Conservation (phyloP, 805 yeast species). For the Yamadazyma paraphyllophila region DNA sequence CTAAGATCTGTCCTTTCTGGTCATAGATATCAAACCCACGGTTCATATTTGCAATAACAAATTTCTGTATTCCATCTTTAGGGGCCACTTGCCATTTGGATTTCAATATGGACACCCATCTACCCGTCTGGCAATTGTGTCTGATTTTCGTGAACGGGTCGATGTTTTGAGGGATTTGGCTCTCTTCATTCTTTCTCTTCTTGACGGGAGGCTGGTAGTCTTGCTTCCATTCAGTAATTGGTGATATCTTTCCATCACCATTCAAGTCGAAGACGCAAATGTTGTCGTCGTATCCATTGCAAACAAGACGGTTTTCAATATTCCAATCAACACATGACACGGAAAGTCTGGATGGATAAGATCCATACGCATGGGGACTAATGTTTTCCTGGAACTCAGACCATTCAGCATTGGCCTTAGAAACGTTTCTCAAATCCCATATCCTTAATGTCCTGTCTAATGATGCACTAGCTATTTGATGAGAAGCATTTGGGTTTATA, state of each 20-base stretch:
- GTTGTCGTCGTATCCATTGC: slow-evolving; percentile 92
- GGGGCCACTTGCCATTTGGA: slow-evolving; percentile 83
- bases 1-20: slow-evolving; percentile 72
- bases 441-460: slow-evolving; percentile 79
- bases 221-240: slow-evolving; percentile 26
- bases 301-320: slow-evolving; percentile 63
- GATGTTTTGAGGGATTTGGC: slow-evolving; percentile 37
- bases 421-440: slow-evolving; percentile 76
- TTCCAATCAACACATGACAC: slow-evolving; percentile 87
- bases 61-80: slow-evolving; percentile 69
- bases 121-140: slow-evolving; percentile 95
- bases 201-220: slow-evolving; percentile 6
- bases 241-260: slow-evolving; percentile 30
- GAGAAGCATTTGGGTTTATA: slow-evolving; percentile 63
- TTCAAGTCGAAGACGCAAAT: slow-evolving; percentile 62
- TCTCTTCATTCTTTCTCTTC: slow-evolving; percentile 13
- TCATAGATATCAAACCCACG: slow-evolving; percentile 80
- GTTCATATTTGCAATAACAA: slow-evolving; percentile 92
- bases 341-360: slow-evolving; percentile 72
- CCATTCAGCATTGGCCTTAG: slow-evolving; percentile 46
- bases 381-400: slow-evolving; percentile 49
- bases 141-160: slow-evolving; percentile 62
- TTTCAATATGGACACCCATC: slow-evolving; percentile 93
- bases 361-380: slow-evolving; percentile 55
- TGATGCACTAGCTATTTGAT: slow-evolving; percentile 83